Conservation (phyloP, 176 grass and related monocot genomes). For the Cenchrus purpureus region DNA sequence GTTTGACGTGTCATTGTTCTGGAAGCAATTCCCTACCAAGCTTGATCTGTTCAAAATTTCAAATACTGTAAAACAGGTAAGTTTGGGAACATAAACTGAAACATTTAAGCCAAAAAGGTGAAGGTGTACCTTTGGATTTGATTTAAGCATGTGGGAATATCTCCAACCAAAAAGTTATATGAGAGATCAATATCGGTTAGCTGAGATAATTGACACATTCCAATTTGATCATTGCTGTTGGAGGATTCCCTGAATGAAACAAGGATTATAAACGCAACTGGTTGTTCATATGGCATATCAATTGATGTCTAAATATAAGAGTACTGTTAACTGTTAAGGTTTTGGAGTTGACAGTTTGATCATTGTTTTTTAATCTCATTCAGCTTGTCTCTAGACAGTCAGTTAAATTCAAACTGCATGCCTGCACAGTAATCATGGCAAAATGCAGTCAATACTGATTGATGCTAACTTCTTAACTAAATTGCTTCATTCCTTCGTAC, state of each 20-base stretch:
- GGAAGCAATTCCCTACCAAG: slow-evolving; percentile 79
- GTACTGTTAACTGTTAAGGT: background rate
- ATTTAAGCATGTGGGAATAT: slow-evolving; percentile 70
- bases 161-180: slow-evolving; percentile 75
- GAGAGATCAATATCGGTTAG: slow-evolving; percentile 75
- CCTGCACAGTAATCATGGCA: slow-evolving; percentile 8
- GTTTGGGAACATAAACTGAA: slow-evolving; percentile 44
- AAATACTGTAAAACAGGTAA: slow-evolving; percentile 71
- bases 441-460: slow-evolving; percentile 15
- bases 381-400: slow-evolving; percentile 25
- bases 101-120: slow-evolving; percentile 26
- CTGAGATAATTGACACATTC: slow-evolving; percentile 70
- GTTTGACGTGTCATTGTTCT: slow-evolving; percentile 54
- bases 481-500: slow-evolving; percentile 2
- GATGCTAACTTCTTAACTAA: slow-evolving; percentile 47
- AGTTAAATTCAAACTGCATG: background rate
- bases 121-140: slow-evolving; percentile 70
- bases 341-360: slow-evolving; percentile 23
- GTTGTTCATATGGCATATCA: slow-evolving; percentile 7
- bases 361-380: slow-evolving; percentile 16
- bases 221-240: slow-evolving; percentile 45
- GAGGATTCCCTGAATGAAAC: slow-evolving; percentile 51
- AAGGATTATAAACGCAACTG: background rate
- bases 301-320: slow-evolving; percentile 17
- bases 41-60: slow-evolving; percentile 62